Evolutionary conservation across 192 early-diverging fungal genomes (phyloP).

Genomic region (Gaertneriomyces semiglobifer): DNA sequence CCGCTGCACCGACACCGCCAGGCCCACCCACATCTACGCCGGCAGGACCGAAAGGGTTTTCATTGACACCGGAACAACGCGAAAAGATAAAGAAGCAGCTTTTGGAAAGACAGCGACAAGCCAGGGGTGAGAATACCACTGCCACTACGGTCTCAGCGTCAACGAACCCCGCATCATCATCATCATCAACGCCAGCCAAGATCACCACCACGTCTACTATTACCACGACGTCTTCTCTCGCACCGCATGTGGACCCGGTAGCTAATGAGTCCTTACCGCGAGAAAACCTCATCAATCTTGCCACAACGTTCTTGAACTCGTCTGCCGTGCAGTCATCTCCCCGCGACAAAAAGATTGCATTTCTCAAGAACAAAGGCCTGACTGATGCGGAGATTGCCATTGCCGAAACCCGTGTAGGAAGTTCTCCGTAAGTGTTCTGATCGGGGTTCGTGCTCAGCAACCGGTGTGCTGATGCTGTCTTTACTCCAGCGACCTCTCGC

Average conservation of each 20-base stretch:
- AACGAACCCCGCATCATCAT: not conserved
- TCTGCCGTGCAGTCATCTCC: slow-evolving; percentile 78
- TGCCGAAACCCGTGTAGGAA: slow-evolving; percentile 38
- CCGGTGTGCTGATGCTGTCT: no score
- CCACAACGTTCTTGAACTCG: slow-evolving; percentile 82
- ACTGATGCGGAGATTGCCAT: slow-evolving; percentile 81
- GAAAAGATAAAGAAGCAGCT: slow-evolving; percentile 20
- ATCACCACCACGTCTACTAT: not conserved
- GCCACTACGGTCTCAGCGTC: not conserved
- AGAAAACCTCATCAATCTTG: slow-evolving; percentile 29
- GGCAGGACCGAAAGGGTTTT: not conserved
- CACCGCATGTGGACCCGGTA: not conserved
- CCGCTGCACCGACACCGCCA: no score
- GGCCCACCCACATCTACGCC: no score
- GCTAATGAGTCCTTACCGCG: not conserved
- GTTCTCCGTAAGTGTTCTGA: no score
- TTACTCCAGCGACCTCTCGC: no score
- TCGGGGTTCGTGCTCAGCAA: no score
- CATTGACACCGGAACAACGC: slow-evolving; percentile 13
- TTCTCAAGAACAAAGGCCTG: slow-evolving; percentile 88
- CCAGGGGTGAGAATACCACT: not conserved
- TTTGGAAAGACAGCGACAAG: slow-evolving; percentile 9
- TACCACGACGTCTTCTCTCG: not conserved
- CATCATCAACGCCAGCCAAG: not conserved
- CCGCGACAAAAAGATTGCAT: slow-evolving; percentile 77